A percentile compares a stretch with the other conserved stretches of the same genome.
Conservation (phyloP, 2,329 filamentous ascomycete genomes). For the Aspergillus felis region DNA sequence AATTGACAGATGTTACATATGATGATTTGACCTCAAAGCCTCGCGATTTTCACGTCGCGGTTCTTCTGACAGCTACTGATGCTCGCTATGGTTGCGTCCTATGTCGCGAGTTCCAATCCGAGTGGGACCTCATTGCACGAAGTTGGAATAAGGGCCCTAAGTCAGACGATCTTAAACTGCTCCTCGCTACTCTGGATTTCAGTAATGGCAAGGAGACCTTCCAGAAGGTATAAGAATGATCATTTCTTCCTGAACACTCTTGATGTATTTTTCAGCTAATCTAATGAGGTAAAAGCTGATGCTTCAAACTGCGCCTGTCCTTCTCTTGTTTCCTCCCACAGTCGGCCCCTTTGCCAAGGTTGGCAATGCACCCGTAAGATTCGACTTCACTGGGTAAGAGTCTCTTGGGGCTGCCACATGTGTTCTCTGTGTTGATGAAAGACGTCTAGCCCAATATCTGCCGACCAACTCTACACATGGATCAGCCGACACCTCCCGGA, state of each 20-base stretch:
- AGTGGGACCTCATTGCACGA: slow-evolving; percentile 82
- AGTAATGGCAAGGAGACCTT: slow-evolving; percentile 77
- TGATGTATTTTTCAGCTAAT: slow-evolving; percentile 7
- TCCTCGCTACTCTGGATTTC: slow-evolving; percentile 88
- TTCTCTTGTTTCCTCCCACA: slow-evolving; percentile 84
- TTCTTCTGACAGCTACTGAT: slow-evolving; percentile 85
- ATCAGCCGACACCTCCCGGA: slow-evolving; percentile 73
- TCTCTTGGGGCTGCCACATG: background rate
- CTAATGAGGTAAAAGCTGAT: slow-evolving; percentile 59
- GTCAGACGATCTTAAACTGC: slow-evolving; percentile 47
- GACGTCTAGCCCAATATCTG: slow-evolving; percentile 59
- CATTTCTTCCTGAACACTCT: background rate
- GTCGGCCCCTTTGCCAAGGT: slow-evolving; percentile 71
- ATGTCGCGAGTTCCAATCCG: slow-evolving; percentile 87
- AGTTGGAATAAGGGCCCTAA: slow-evolving; percentile 87
- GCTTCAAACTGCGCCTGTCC: slow-evolving; percentile 88
- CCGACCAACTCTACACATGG: slow-evolving; percentile 77
- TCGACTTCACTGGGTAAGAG: slow-evolving; percentile 80
- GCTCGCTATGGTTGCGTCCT: slow-evolving; percentile 77
- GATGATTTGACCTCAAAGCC: slow-evolving; percentile 69
- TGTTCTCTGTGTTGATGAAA: background rate
- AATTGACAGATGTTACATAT: slow-evolving; percentile 74
- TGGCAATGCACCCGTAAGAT: slow-evolving; percentile 67
- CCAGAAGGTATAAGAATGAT: slow-evolving; percentile 62
- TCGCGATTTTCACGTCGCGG: slow-evolving; percentile 75